phyloP scores from a whole-genome alignment of 164 flowering plant species.

The Cinnamomum micranthum region DNA sequence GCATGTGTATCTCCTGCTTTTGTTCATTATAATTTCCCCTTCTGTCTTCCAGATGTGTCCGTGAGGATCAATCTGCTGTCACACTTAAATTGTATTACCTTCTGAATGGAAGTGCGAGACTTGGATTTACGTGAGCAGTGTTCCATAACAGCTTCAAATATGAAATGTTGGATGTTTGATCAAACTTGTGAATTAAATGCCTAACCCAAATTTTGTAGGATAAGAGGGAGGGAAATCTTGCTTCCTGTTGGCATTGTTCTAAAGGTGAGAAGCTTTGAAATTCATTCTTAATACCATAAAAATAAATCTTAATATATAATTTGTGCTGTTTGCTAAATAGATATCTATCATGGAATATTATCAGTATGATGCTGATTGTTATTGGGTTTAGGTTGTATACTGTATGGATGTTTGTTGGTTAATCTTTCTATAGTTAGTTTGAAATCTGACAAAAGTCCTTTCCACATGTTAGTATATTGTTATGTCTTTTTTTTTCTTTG shows the following conservation, averaged over 20 bases:
- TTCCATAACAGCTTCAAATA: not conserved
- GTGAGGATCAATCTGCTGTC: conserved; percentile 81
- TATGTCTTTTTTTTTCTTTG: too few species aligned
- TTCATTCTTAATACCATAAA: not conserved
- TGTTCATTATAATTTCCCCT: not conserved
- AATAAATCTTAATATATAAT: not conserved
- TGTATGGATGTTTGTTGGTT: too few species aligned
- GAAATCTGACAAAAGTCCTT: too few species aligned
- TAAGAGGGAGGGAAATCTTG: conserved; percentile 68
- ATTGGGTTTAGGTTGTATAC: too few species aligned
- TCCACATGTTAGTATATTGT: too few species aligned
- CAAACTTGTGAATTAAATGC: not conserved
- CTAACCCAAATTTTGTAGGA: conserved; percentile 42
- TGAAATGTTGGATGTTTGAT: not conserved
- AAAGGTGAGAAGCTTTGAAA: conserved; percentile 44
- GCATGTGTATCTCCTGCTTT: not conserved
- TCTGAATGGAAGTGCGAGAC: conserved; percentile 86
- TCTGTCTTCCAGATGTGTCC: conserved; percentile 57
- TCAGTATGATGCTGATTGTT: not conserved
- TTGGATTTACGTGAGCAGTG: conserved; percentile 80
- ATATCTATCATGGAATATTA: not conserved
- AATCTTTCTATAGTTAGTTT: too few species aligned
- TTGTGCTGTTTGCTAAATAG: not conserved
- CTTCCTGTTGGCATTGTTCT: conserved; percentile 87
- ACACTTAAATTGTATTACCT: conserved; percentile 74